Evolutionary conservation across 2,329 filamentous ascomycete species (phyloP).

Genomic region (Epichloe bromicola): DNA sequence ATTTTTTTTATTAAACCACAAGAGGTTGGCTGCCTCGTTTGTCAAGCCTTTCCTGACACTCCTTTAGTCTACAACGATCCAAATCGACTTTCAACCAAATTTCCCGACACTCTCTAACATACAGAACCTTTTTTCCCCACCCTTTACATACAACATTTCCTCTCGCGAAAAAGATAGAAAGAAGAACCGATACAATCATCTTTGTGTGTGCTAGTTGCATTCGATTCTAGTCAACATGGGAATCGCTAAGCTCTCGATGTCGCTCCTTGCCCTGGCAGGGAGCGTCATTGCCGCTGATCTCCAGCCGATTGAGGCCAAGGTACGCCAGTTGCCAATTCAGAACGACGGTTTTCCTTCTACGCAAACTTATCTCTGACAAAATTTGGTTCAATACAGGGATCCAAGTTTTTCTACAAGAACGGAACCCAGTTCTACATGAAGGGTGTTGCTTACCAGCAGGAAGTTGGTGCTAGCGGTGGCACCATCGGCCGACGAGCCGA

Average conservation of each 20-base stretch:
- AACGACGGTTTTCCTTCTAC: neutral
- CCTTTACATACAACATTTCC: neutral
- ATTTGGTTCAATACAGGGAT: constrained; percentile 35
- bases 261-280: constrained; percentile 28
- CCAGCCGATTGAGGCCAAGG: constrained; percentile 57
- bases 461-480: constrained; percentile 43
- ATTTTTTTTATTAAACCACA: neutral
- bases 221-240: constrained; percentile 17
- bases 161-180: neutral
- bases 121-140: neutral
- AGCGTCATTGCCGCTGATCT: constrained; percentile 30
- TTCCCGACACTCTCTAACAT: constrained; percentile 3
- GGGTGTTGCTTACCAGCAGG: constrained; percentile 91
- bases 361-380: neutral
- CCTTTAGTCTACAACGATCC: neutral
- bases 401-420: constrained; percentile 82
- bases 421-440: constrained; percentile 62
- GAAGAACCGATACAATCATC: neutral
- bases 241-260: constrained; percentile 17
- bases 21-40: constrained; percentile 7
- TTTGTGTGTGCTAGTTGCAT: neutral
- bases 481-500: constrained; percentile 22
- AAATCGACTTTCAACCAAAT: neutral
- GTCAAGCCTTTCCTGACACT: constrained; percentile 7
- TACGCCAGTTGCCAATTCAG: constrained; percentile 17